Evolutionary conservation across 2,329 filamentous ascomycete species (phyloP).

Genomic region (Metarhizium guizhouense): DNA sequence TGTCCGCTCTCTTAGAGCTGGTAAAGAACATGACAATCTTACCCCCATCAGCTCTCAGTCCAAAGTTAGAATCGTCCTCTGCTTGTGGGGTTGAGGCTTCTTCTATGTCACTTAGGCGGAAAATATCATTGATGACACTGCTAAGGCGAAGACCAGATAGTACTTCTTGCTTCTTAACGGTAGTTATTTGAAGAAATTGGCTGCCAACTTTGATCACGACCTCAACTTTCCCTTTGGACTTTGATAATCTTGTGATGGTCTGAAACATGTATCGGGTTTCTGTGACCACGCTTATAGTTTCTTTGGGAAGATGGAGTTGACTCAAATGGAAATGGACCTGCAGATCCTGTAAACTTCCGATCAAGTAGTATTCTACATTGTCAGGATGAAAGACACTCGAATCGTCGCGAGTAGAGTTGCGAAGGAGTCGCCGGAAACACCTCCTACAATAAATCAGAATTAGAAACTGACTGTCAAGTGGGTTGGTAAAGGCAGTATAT

Average conservation of each 20-base stretch:
- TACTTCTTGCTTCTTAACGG: slow-evolving; percentile 59
- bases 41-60: slow-evolving; percentile 57
- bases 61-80: slow-evolving; percentile 60
- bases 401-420: slow-evolving; percentile 53
- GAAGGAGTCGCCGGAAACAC: slow-evolving; percentile 55
- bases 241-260: slow-evolving; percentile 55
- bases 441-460: slow-evolving; percentile 28
- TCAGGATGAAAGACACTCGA: slow-evolving; percentile 51
- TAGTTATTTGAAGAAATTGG: slow-evolving; percentile 62
- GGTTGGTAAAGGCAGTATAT: background rate
- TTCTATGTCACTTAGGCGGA: slow-evolving; percentile 57
- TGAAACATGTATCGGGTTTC: slow-evolving; percentile 59
- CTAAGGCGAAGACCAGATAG: slow-evolving; percentile 52
- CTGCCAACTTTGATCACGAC: slow-evolving; percentile 60
- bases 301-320: slow-evolving; percentile 58
- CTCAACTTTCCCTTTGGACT: slow-evolving; percentile 62
- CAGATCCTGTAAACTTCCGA: slow-evolving; percentile 56
- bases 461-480: background rate
- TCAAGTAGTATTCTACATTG: slow-evolving; percentile 57
- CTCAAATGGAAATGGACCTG: slow-evolving; percentile 59
- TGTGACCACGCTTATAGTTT: slow-evolving; percentile 59
- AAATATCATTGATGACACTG: slow-evolving; percentile 61
- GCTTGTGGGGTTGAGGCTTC: slow-evolving; percentile 52
- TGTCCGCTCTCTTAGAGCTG: slow-evolving; percentile 53
- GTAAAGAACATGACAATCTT: slow-evolving; percentile 67